A percentile compares a stretch with the other conserved stretches of the same genome.
These are phyloP conservation scores for Biancaea sappan DNA, from an alignment of 306 rosid genomes.

Conservation along the genomic window DNA sequence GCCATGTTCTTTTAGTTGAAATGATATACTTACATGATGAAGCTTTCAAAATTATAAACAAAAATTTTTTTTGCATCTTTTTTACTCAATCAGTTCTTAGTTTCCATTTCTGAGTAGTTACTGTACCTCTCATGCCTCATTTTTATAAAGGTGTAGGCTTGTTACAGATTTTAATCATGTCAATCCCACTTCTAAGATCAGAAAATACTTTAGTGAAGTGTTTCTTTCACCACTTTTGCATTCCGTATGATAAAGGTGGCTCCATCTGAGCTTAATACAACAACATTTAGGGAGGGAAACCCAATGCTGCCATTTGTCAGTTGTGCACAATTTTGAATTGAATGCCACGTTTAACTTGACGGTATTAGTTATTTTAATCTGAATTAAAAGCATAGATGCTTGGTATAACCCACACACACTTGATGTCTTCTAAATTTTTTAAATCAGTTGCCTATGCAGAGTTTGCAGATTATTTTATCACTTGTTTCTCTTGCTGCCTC, in stretches of 20 bases:
- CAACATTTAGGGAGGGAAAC: conserved; percentile 7
- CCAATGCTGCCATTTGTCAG: conserved; percentile 10
- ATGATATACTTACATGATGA: conserved; percentile 24
- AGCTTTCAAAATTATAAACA: neutral
- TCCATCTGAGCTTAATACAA: neutral
- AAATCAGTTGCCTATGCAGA: neutral
- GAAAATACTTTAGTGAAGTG: neutral
- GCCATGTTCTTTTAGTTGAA: conserved; percentile 16
- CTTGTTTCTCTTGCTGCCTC: conserved; percentile 18
- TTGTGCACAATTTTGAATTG: conserved; percentile 2
- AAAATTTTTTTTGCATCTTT: neutral
- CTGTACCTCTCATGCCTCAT: neutral
- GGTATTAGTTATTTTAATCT: neutral
- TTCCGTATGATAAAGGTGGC: neutral
- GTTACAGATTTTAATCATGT: conserved; percentile 16
- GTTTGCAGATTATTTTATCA: neutral
- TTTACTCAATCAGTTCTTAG: conserved; percentile 2
- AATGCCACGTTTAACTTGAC: neutral
- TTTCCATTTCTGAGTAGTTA: neutral
- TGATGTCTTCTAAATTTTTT: conserved; percentile 8
- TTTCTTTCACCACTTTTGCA: conserved; percentile 8
- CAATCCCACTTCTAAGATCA: conserved; percentile 15
- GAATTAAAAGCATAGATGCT: conserved; percentile 1
- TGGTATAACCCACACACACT: neutral
- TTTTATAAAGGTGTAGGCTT: neutral